Conservation (phyloP, 441 rosid genomes). For the Syzygium syzygioides region DNA sequence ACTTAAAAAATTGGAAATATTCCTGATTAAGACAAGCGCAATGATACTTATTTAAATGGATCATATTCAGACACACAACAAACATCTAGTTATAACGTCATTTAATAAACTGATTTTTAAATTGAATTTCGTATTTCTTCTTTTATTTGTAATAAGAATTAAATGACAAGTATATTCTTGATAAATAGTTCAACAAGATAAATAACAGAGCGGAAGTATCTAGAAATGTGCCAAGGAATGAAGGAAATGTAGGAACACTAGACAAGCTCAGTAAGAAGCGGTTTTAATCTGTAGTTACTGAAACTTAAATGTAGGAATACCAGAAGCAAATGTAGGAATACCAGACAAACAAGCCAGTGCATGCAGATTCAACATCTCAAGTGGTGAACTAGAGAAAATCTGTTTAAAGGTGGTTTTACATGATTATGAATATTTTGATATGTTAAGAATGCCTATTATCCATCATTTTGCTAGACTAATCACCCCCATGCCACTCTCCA, state of each 20-base stretch:
- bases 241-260: not conserved
- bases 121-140: not conserved
- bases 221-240: not conserved
- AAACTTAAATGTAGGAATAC: not conserved
- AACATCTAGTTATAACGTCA: not conserved
- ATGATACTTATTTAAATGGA: not conserved
- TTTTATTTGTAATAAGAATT: not conserved
- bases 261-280: not conserved
- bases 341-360: not conserved
- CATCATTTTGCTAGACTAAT: not conserved
- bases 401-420: not conserved
- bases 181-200: not conserved
- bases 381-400: not conserved
- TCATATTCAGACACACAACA: not conserved
- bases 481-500: slow-evolving; percentile 76
- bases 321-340: not conserved
- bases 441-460: not conserved
- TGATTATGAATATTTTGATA: not conserved
- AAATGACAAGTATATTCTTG: not conserved
- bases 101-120: not conserved
- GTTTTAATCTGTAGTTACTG: not conserved
- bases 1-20: not conserved
- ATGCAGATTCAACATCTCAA: not conserved
- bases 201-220: not conserved
- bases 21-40: not conserved